Evolutionary conservation across 2,329 filamentous ascomycete genomes (phyloP), one percentile per base, ranked within the genome.

Genomic region (Penicillium paneum): DNA sequence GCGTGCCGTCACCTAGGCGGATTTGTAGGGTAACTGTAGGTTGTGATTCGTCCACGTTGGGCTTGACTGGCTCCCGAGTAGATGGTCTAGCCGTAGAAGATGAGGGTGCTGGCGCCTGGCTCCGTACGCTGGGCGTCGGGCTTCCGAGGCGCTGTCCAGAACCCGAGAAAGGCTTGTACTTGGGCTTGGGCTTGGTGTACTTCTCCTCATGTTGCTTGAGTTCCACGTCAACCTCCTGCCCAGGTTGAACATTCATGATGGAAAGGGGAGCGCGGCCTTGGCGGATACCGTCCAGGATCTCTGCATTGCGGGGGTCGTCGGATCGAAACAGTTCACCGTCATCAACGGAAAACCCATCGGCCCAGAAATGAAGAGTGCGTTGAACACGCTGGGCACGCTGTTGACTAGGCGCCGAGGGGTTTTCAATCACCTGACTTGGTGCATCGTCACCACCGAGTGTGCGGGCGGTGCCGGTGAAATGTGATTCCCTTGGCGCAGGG

Each of bases 381-480:
- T 78, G 78, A 24, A 84, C 82, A 26, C 80, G 80, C 54, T 77
- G 74, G n/a, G 77, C 70, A 12, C 70, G 71, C 48, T 71, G 72
- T 26, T 74, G 66, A 17, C 69, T 63, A 49, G 75, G 72, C 13
- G 74, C 72, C 24, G 67, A 73, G 15, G 82, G 78, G 61, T 82
- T 79, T 46, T 80, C 77, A 49, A 87, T 78, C 13, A 82, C 73
- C 52, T 77, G 76, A 56, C 82, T 85, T 15, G 83, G 83, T 19
- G 80, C 74, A 63, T 86, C 84, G 59, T 87, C 84, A 56, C 84
- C 84, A 52, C 84, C 84, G 11, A 87, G 77, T n/a, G 84, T 87
- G 62, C 81, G 83, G 52, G 84, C 84, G 49, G 81, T 74, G 50
- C 84, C 84, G 24, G 75, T 80, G 69, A 87, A 87, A 68, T 76